Percentiles rank a stretch among this genome's conserved stretches.
These are phyloP conservation scores for Coffea canephora DNA, from an alignment of 257 asterid genomes.

Conservation along the genomic window DNA sequence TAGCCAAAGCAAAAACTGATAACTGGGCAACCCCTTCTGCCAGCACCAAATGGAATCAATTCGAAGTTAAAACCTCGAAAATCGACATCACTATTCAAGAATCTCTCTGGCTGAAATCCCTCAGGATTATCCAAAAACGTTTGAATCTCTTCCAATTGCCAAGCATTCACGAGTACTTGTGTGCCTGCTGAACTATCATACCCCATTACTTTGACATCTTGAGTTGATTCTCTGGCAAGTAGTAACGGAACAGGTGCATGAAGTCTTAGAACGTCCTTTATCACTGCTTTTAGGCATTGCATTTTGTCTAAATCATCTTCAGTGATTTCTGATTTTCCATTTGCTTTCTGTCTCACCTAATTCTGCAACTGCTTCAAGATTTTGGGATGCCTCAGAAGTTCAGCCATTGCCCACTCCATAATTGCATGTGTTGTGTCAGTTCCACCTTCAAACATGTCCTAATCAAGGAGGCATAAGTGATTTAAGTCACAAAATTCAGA, in stretches of 20 bases:
- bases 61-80: conserved; percentile 43
- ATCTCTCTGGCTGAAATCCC: conserved; percentile 52
- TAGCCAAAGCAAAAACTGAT: conserved; percentile 21
- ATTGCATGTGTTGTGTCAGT: too few species aligned
- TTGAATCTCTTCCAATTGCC: conserved; percentile 39
- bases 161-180: too few species aligned
- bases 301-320: conserved; percentile 32
- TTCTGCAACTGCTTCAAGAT: conserved; percentile 24
- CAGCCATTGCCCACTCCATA: conserved; percentile 45
- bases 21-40: conserved; percentile 59
- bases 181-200: too few species aligned
- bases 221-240: conserved; percentile 44
- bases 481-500: background rate
- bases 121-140: conserved; percentile 41
- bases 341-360: conserved; percentile 28
- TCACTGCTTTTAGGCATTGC: conserved; percentile 43
- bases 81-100: conserved; percentile 29
- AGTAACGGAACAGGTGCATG: conserved; percentile 49
- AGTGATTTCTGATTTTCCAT: background rate
- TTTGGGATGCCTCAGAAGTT: conserved; percentile 42
- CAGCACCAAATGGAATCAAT: conserved; percentile 57
- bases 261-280: conserved; percentile 44
- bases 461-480: background rate
- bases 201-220: too few species aligned
- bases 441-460: conserved; percentile 45